Percentiles rank a stretch among this genome's conserved stretches.
Conservation (phyloP, 129 eudicot genomes). For the Artemisia argyi region DNA sequence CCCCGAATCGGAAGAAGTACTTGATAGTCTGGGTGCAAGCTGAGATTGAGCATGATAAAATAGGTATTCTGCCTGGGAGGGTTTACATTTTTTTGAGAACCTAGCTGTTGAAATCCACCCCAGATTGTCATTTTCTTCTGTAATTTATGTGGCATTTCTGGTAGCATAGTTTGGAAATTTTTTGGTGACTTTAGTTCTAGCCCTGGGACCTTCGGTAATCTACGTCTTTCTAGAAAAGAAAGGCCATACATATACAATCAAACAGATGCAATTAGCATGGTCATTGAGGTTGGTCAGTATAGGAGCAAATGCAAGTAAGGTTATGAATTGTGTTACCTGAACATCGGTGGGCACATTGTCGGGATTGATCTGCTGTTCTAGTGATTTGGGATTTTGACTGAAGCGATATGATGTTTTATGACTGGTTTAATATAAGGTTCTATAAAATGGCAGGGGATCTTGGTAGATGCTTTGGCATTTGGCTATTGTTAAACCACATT, state of each 20-base stretch:
- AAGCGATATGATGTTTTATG: too few species aligned
- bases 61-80: slow-evolving; percentile 10
- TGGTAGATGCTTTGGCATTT: too few species aligned
- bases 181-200: too few species aligned
- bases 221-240: background rate
- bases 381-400: background rate
- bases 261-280: background rate
- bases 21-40: background rate
- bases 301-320: background rate
- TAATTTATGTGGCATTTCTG: background rate
- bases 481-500: too few species aligned
- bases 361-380: background rate
- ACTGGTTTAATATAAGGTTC: too few species aligned
- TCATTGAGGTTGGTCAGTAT: too few species aligned
- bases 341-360: too few species aligned
- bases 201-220: background rate
- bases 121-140: background rate
- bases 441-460: too few species aligned
- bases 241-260: background rate
- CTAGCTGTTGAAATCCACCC: background rate
- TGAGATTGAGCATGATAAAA: slow-evolving; percentile 3
- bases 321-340: too few species aligned
- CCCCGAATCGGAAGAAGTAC: background rate
- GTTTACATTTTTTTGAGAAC: background rate
- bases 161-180: too few species aligned